Percentiles rank a stretch among this genome's conserved stretches.
Evolutionary conservation across 164 flowering plant genomes (phyloP).

Genomic region (Magnolia sinica): DNA sequence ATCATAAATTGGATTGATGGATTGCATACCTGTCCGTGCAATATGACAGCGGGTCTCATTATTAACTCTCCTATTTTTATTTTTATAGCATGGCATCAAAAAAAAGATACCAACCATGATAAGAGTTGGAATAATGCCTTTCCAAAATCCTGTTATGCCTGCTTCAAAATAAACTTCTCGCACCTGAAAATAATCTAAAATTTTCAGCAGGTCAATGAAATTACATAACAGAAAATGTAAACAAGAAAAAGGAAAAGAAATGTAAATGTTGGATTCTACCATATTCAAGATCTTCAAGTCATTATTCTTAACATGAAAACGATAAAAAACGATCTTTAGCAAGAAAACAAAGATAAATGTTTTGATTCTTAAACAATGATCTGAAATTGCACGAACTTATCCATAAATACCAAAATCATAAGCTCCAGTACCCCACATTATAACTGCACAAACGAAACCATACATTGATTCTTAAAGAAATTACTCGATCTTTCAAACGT

Average conservation of each 20-base stretch:
- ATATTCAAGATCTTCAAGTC: neutral
- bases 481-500: no score
- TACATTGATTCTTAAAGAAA: no score
- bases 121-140: slow-evolving; percentile 74
- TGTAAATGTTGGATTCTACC: neutral
- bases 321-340: no score
- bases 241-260: neutral
- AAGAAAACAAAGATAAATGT: no score
- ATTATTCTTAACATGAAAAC: no score
- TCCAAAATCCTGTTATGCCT: slow-evolving; percentile 74
- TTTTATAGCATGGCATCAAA: neutral
- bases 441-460: no score
- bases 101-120: slow-evolving; percentile 60
- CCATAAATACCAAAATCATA: no score
- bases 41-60: neutral
- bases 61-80: no score
- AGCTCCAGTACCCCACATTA: no score
- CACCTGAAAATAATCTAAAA: slow-evolving; percentile 29
- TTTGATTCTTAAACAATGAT: no score
- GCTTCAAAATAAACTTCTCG: slow-evolving; percentile 65
- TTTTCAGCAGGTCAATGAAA: neutral
- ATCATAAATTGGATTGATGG: slow-evolving; percentile 91
- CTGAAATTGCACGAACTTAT: no score
- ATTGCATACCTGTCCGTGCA: slow-evolving; percentile 60
- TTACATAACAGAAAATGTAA: neutral